These are phyloP conservation scores for Fragilaria radians DNA, from an alignment of 108 stramenopile species.

Conservation along the genomic window DNA sequence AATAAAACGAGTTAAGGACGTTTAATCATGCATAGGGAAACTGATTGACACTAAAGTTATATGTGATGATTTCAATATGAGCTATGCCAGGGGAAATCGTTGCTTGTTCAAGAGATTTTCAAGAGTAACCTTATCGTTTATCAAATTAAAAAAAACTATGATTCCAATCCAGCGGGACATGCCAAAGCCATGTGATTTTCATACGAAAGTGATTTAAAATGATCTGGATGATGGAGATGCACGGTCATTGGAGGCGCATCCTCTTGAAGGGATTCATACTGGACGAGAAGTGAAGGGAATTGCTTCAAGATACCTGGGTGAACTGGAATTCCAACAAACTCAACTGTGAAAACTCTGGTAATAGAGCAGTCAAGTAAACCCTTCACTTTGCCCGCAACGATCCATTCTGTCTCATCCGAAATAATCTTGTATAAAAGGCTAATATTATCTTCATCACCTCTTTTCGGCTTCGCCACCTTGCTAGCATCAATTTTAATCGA, in stretches of 20 bases:
- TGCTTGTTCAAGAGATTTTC: no score
- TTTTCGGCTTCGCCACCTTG: background rate
- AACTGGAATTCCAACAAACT: conserved; percentile 56
- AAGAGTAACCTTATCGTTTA: no score
- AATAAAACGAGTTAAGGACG: background rate
- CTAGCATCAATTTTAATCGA: conserved; percentile 33
- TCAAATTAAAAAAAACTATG: no score
- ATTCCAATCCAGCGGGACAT: conserved; percentile 4
- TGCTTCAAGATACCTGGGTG: conserved; percentile 37
- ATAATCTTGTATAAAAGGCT: conserved; percentile 34
- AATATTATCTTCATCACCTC: background rate
- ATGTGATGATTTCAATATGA: no score
- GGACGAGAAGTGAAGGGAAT: conserved; percentile 38
- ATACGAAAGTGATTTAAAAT: conserved; percentile 12
- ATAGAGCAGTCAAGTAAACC: conserved; percentile 35
- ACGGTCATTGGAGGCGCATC: conserved; percentile 6
- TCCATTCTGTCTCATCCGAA: conserved; percentile 49
- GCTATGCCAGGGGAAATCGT: no score
- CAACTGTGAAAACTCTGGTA: conserved; percentile 21
- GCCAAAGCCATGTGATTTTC: conserved; percentile 8
- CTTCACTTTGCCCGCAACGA: conserved; percentile 57
- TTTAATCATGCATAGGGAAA: background rate
- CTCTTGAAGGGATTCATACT: conserved; percentile 8
- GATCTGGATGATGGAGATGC: conserved; percentile 3
- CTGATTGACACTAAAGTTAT: no score